Base-by-base conservation (phyloP, 345 rosid species). In the Aurinia saxatilis region DNA sequence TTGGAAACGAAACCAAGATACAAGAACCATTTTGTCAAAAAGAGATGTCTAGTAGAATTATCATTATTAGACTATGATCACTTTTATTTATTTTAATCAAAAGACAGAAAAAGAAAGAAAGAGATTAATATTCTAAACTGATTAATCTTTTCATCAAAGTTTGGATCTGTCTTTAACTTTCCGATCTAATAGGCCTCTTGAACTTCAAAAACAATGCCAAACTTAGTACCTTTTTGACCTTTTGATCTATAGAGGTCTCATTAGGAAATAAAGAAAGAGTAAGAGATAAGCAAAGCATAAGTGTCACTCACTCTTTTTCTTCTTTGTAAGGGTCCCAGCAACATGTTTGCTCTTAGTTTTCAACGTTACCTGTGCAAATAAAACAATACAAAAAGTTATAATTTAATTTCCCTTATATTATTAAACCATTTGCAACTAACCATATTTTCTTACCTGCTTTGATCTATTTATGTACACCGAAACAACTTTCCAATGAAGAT, bases 401-500 rank as follows among this genome's bases (percentile, higher is more conserved):
- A 3, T 6, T 5, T 0, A 0, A 1, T 4, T 27, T 4, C 4
- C 4, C 4, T 27, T n/a, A n/a, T n/a, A n/a, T n/a, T n/a, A n/a
- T n/a, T n/a, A n/a, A n/a, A n/a, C n/a, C n/a, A 27, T 27, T 2
- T 27, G 30, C 1, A 3, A 27, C 6, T 5, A 21, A 21, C 4
- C 25, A 21, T 21, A 21, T 0, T 7, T 13, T 6, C 46, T 17
- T 69, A 91, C 99, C 92, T 90, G 96, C 39, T 87, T 87, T 80
- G 77, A 62, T 75, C 72, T 77, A 79, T 90, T 93, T 57, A 90
- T 73, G 56, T 90, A 93, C 61, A 93, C 91, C 7, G 96, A 90
- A 23, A 93, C 97, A 50, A 87, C 60, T 73, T 93, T 93, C 99
- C 90, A 85, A 71, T 90, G 99, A 44, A 93, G 95, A 71, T 90